Evolutionary conservation across 169 alveolate genomes (phyloP).

Genomic region (Amoebophrya sp.): DNA sequence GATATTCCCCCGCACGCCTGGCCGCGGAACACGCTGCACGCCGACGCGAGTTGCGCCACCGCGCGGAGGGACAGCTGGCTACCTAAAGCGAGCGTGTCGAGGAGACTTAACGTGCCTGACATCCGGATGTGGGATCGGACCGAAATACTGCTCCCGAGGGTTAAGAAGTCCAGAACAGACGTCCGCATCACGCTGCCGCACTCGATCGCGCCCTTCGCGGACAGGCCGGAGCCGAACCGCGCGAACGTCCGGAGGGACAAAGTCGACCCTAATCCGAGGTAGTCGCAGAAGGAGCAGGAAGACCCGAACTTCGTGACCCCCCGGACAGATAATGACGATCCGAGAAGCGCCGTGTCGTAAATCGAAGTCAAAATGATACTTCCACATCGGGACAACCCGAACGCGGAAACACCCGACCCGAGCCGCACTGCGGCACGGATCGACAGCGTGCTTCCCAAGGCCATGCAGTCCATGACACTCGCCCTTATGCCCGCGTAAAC

Average conservation of each 20-base stretch:
- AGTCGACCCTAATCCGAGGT: not conserved
- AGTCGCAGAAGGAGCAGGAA: not conserved
- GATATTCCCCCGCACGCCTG: not conserved
- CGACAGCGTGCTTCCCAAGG: not conserved
- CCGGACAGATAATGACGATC: not conserved
- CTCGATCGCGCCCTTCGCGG: not conserved
- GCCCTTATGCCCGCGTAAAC: not conserved
- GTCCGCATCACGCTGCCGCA: not conserved
- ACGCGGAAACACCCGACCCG: not conserved
- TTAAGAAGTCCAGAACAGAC: not conserved
- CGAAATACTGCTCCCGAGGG: slow-evolving; percentile 20
- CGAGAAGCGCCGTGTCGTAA: not conserved
- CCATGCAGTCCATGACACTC: not conserved
- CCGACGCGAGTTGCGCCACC: not conserved
- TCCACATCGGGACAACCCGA: not conserved
- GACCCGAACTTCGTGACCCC: not conserved
- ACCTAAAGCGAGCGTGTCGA: not conserved
- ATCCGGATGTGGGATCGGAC: not conserved
- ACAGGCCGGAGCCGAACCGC: not conserved
- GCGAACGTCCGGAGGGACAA: not conserved
- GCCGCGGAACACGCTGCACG: not conserved
- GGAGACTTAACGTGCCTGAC: not conserved
- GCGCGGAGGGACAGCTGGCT: slow-evolving; percentile 5
- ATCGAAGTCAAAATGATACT: not conserved
- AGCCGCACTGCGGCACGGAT: not conserved